A percentile compares a stretch with the other conserved stretches of the same genome.
Evolutionary conservation across 306 rosid genomes (phyloP).

Genomic region (Oxytropis ochrocephala): DNA sequence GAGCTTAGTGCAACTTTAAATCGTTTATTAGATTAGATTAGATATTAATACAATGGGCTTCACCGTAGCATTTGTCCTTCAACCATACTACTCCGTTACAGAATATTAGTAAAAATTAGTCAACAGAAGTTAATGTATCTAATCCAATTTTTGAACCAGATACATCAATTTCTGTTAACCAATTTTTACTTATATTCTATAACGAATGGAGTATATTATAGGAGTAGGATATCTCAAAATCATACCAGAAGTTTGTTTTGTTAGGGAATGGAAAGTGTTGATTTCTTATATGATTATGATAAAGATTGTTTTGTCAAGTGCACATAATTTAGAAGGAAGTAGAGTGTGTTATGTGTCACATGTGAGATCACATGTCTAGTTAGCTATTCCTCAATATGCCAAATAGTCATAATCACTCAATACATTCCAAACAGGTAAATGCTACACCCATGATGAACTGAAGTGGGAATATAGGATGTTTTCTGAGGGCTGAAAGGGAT

Average conservation of each 20-base stretch:
- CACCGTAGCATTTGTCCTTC: not conserved
- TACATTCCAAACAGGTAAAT: conserved; percentile 14
- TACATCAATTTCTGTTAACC: no score
- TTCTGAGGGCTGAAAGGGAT: not conserved
- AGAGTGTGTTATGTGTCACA: conserved; percentile 3
- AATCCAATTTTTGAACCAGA: no score
- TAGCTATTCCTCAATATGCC: conserved; percentile 28
- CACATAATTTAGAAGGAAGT: conserved; percentile 3
- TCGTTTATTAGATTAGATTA: no score
- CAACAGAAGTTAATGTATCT: no score
- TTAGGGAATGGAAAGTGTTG: conserved; percentile 11
- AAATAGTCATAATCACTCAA: not conserved
- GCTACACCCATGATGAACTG: not conserved
- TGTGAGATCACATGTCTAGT: conserved; percentile 35
- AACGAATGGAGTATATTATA: no score
- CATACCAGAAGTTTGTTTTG: conserved; percentile 5
- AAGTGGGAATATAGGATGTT: not conserved
- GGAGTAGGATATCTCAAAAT: no score
- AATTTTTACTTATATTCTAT: no score
- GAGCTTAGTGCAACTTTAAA: not conserved
- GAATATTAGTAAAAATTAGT: no score
- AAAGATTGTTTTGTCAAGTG: conserved; percentile 30
- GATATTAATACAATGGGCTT: not conserved
- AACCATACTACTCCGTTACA: not conserved
- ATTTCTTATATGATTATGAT: conserved; percentile 2